Evolutionary conservation across 1,284 basidiomycete species (phyloP), one percentile per base, ranked within the genome.

Genomic region (Pulveroboletus ridleyi): DNA sequence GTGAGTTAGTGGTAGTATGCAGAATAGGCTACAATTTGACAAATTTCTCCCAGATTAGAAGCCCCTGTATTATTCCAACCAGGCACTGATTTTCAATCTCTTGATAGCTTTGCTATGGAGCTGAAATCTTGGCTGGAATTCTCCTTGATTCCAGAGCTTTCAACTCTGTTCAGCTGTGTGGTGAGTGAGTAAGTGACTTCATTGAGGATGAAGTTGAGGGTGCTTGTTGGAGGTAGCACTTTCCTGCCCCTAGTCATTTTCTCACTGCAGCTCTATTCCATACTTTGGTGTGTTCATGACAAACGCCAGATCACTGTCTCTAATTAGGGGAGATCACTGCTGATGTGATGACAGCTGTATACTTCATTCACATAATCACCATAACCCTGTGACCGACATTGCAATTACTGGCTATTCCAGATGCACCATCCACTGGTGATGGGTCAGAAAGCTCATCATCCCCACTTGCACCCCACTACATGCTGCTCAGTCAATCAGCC

Each of bases 231-330:
- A 91, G 89, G 80, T 89, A 33, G 89, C 89, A 46, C 76, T 91
- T 29, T 89, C 89, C 22, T 83, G 81, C 47, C 81, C 84, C 15
- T 79, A 84, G 15, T 82, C 82, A 11, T 90, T 90, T 76, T 80
- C 84, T 67, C 87, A 89, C 17, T 74, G 80, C 42, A 82, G 81
- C 18, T 82, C 82, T 35, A 83, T 91, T 62, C 85, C 89, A 33
- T 91, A 86, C 71, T 91, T 87, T 70, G 88, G 90, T 55, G 86
- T 91, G 35, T 91, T 90, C 74, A 84, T 85, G 18, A 90, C 90
- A 25, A 84, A 77, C 11, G 85, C 86, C 20, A 81, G 85, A 49
- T 87, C 84, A 22, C 73, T 79, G 2, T 69, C 75, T 22, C 77
- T 90, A 50, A 82, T 86, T 11, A 83, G n/a, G 81, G 61, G 89